Conservation (phyloP, 768 basidiomycete genomes). For the Boletus insuetus region DNA sequence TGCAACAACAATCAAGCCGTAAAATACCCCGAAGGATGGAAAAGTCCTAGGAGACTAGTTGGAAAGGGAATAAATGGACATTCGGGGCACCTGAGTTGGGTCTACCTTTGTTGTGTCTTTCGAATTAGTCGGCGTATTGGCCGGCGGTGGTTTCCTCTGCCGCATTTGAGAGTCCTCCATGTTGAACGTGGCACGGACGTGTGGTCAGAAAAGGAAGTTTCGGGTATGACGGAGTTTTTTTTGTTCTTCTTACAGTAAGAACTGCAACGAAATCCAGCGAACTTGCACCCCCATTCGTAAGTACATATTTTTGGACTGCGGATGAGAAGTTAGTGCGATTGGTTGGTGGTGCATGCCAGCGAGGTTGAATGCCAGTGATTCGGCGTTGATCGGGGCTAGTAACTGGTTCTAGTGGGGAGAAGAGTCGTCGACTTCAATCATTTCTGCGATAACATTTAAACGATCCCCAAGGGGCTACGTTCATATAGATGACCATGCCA, state of each 20-base stretch:
- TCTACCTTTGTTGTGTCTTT: slow-evolving; percentile 8
- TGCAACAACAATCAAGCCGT: slow-evolving; percentile 3
- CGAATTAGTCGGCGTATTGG: not conserved
- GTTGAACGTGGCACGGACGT: not conserved
- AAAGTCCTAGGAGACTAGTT: slow-evolving; percentile 1
- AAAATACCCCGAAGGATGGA: slow-evolving; percentile 7
- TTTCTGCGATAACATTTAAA: no score
- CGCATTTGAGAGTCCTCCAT: slow-evolving; percentile 15
- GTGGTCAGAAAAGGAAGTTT: slow-evolving; percentile 15
- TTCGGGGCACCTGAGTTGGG: not conserved
- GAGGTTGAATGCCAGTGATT: not conserved
- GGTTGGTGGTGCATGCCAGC: not conserved
- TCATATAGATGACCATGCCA: no score
- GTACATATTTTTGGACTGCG: not conserved
- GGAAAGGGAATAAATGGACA: not conserved
- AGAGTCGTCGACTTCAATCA: no score
- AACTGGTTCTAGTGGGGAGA: no score
- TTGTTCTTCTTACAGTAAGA: no score
- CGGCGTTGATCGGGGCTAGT: not conserved
- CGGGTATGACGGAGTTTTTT: not conserved
- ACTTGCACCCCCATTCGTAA: not conserved
- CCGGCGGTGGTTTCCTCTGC: slow-evolving; percentile 18
- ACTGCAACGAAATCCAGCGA: not conserved
- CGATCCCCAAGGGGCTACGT: not conserved
- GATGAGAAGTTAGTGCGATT: slow-evolving; percentile 8